These are phyloP conservation scores for Papiliotrema laurentii DNA, from an alignment of 1,284 basidiomycete species.

Conservation along the genomic window DNA sequence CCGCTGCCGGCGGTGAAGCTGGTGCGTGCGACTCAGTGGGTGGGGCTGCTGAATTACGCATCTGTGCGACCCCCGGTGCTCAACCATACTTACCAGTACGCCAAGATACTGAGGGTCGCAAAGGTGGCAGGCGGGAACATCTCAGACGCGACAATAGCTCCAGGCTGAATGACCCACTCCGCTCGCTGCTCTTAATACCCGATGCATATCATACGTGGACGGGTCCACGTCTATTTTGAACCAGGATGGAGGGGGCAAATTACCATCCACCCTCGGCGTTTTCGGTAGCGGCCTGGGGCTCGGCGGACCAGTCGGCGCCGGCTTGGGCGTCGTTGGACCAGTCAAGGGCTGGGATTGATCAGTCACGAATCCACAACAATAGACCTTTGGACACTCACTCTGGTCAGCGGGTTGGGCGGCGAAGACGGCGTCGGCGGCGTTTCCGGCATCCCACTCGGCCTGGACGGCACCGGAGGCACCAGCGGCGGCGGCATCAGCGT, in stretches of 20 bases:
- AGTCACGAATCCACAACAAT: conserved; percentile 1
- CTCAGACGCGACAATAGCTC: too few species aligned
- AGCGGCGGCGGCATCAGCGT: conserved; percentile 54
- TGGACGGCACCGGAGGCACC: conserved; percentile 49
- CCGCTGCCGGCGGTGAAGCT: too few species aligned
- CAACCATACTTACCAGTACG: too few species aligned
- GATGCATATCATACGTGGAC: background rate
- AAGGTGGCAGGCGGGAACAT: too few species aligned
- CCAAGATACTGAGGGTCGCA: too few species aligned
- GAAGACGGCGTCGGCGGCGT: conserved; percentile 66
- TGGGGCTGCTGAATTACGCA: too few species aligned
- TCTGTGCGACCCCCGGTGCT: too few species aligned
- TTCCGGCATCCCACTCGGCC: conserved; percentile 72
- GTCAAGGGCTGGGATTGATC: conserved; percentile 57
- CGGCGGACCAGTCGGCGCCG: conserved; percentile 28
- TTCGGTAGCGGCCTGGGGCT: conserved; percentile 22
- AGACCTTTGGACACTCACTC: conserved; percentile 53
- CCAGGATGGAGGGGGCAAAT: background rate
- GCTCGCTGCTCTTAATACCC: background rate
- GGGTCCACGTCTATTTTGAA: background rate
- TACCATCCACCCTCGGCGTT: conserved; percentile 34
- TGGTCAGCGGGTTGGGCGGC: conserved; percentile 73
- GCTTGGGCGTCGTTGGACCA: conserved; percentile 70
- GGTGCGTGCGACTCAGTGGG: too few species aligned
- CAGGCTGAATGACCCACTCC: too few species aligned